These are phyloP conservation scores for Fusarium caatingaense DNA, from an alignment of 2,329 filamentous ascomycete species.

Conservation along the genomic window DNA sequence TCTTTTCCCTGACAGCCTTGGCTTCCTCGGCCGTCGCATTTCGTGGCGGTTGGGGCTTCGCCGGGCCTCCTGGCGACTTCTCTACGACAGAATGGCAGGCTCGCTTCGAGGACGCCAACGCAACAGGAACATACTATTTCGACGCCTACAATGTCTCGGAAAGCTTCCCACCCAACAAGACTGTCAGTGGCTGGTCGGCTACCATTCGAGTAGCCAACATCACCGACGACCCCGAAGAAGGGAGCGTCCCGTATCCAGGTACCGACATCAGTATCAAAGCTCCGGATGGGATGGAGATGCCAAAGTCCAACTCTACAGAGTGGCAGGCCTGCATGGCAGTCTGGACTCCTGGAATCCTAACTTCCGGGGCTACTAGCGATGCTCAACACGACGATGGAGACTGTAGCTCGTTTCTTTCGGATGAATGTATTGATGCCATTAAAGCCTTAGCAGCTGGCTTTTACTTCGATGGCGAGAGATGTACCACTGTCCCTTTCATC, in stretches of 20 bases:
- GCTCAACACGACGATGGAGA: constrained; percentile 22
- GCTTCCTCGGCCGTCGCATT: constrained; percentile 2
- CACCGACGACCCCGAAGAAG: constrained; percentile 14
- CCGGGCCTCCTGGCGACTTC: not conserved
- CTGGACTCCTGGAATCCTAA: constrained; percentile 3
- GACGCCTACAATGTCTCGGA: constrained; percentile 20
- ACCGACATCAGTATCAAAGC: constrained; percentile 19
- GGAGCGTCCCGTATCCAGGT: constrained; percentile 8
- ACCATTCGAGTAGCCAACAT: constrained; percentile 28
- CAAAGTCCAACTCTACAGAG: constrained; percentile 2
- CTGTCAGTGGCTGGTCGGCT: constrained; percentile 8
- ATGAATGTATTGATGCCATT: constrained; percentile 14
- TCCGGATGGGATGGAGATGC: constrained; percentile 16
- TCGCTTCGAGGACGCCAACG: constrained; percentile 23
- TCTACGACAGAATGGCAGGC: constrained; percentile 11
- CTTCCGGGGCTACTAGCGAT: not conserved
- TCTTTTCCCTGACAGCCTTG: not conserved
- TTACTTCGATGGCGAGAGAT: not conserved
- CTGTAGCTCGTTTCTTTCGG: constrained; percentile 23
- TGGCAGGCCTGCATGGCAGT: constrained; percentile 14
- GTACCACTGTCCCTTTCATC: not conserved
- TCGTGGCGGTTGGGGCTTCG: not conserved
- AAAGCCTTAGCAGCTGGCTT: not conserved
- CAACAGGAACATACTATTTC: constrained; percentile 14
- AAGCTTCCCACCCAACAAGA: constrained; percentile 13